Conservation (phyloP, 305 asterid genomes). For the Andrographis paniculata region DNA sequence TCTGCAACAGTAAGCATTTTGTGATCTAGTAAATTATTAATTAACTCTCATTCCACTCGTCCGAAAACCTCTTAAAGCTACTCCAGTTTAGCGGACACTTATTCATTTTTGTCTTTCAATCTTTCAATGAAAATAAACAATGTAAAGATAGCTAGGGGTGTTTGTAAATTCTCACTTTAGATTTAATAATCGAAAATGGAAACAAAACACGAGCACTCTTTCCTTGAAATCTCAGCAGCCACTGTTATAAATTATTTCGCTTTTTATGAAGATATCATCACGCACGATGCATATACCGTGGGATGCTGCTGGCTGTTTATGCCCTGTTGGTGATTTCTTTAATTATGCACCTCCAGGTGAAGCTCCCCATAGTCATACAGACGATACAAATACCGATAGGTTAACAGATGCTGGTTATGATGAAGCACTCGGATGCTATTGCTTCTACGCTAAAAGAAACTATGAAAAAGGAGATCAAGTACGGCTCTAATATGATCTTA, state of each 20-base stretch:
- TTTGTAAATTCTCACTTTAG: too few relatives aligned
- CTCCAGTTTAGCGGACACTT: too few relatives aligned
- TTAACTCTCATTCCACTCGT: background rate
- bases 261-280: constrained; percentile 62
- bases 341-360: constrained; percentile 78
- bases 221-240: too few relatives aligned
- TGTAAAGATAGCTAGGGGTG: too few relatives aligned
- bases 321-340: constrained; percentile 89
- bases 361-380: constrained; percentile 23
- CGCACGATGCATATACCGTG: constrained; percentile 86
- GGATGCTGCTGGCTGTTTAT: constrained; percentile 81
- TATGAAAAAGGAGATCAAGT: constrained; percentile 83
- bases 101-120: too few relatives aligned
- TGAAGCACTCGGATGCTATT: constrained; percentile 47
- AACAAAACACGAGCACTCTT: too few relatives aligned
- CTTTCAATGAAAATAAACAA: too few relatives aligned
- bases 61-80: too few relatives aligned
- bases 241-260: too few relatives aligned
- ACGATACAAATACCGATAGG: constrained; percentile 28
- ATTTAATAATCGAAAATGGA: too few relatives aligned
- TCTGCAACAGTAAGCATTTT: constrained; percentile 58
- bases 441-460: constrained; percentile 70
- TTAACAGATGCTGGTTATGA: constrained; percentile 70
- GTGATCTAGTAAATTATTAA: constrained; percentile 4
- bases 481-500: constrained; percentile 19